phyloP scores from a whole-genome alignment of 495 filamentous ascomycete genomes.

The Talaromyces nanjingensis region DNA sequence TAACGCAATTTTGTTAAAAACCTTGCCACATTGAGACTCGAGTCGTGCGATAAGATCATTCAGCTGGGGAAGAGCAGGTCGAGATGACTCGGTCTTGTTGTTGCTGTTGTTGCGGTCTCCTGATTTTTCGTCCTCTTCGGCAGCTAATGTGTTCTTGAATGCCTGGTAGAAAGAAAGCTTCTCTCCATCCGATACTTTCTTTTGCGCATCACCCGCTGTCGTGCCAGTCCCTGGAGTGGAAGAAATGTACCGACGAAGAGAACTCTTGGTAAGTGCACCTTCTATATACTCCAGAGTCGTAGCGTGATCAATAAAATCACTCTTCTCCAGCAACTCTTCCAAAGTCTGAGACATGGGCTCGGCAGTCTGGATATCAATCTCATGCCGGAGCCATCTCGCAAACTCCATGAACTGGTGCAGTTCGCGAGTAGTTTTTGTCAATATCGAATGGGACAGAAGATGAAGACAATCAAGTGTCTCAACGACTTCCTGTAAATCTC shows the following conservation, averaged over 20 bases:
- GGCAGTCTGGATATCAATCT: conserved; percentile 58
- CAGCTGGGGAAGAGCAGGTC: conserved; percentile 39
- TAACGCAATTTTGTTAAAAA: conserved; percentile 51
- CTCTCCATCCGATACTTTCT: conserved; percentile 34
- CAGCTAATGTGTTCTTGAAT: conserved; percentile 32
- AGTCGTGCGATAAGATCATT: conserved; percentile 45
- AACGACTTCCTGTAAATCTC: conserved; percentile 51
- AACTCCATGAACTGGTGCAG: conserved; percentile 71
- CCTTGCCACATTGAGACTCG: conserved; percentile 43
- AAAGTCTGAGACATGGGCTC: conserved; percentile 39
- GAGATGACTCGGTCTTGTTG: conserved; percentile 16
- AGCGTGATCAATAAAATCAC: conserved; percentile 38
- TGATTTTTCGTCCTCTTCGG: conserved; percentile 19
- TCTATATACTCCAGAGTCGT: conserved; percentile 45
- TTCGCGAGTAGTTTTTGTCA: conserved; percentile 68
- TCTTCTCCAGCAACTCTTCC: conserved; percentile 41
- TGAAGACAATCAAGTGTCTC: conserved; percentile 69
- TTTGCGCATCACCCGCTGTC: conserved; percentile 8
- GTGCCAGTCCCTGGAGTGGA: conserved; percentile 27
- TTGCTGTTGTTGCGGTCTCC: not conserved
- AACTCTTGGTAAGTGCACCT: conserved; percentile 42
- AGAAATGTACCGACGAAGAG: conserved; percentile 36
- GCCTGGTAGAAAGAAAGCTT: conserved; percentile 41
- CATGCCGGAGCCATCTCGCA: conserved; percentile 75
- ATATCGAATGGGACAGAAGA: conserved; percentile 65